A percentile compares a stretch with the other conserved stretches of the same genome.
These are phyloP conservation scores for Neonectria sp. DNA, from an alignment of 2,329 filamentous ascomycete species.

Conservation along the genomic window DNA sequence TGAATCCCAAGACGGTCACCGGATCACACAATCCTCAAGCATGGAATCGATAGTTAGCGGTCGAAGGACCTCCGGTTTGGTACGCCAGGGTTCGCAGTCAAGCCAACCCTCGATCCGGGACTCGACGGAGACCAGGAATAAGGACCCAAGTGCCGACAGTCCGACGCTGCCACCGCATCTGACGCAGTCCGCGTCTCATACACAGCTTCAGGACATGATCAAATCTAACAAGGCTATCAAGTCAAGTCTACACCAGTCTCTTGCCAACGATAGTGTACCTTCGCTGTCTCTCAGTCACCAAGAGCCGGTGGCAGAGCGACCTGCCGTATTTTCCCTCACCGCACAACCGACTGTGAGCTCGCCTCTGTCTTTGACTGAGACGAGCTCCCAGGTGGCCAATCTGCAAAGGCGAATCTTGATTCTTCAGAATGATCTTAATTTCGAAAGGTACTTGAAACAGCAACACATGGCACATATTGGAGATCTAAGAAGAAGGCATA, in stretches of 20 bases:
- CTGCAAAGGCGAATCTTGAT: slow-evolving; percentile 83
- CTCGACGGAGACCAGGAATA: slow-evolving; percentile 50
- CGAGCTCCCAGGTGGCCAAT: slow-evolving; percentile 63
- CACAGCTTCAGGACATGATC: slow-evolving; percentile 73
- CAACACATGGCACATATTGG: slow-evolving; percentile 88
- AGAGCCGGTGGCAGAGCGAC: slow-evolving; percentile 61
- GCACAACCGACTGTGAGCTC: slow-evolving; percentile 48
- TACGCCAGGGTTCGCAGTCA: slow-evolving; percentile 63
- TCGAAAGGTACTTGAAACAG: slow-evolving; percentile 87
- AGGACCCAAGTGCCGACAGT: slow-evolving; percentile 67
- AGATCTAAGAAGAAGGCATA: slow-evolving; percentile 80
- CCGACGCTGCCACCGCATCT: slow-evolving; percentile 72
- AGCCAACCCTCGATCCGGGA: slow-evolving; percentile 66
- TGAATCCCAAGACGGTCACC: slow-evolving; percentile 62
- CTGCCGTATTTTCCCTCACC: slow-evolving; percentile 46
- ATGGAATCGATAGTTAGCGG: slow-evolving; percentile 60
- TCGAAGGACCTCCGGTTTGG: slow-evolving; percentile 54
- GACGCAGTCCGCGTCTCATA: slow-evolving; percentile 64
- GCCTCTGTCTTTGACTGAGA: slow-evolving; percentile 51
- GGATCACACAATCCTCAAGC: slow-evolving; percentile 67
- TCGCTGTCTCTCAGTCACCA: slow-evolving; percentile 68
- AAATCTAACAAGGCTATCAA: slow-evolving; percentile 72
- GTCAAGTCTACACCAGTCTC: slow-evolving; percentile 68
- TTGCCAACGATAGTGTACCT: slow-evolving; percentile 71
- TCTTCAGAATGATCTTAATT: slow-evolving; percentile 84